phyloP scores from a whole-genome alignment of 176 grass and related monocot genomes.

The Bonia amplexicaulis region DNA sequence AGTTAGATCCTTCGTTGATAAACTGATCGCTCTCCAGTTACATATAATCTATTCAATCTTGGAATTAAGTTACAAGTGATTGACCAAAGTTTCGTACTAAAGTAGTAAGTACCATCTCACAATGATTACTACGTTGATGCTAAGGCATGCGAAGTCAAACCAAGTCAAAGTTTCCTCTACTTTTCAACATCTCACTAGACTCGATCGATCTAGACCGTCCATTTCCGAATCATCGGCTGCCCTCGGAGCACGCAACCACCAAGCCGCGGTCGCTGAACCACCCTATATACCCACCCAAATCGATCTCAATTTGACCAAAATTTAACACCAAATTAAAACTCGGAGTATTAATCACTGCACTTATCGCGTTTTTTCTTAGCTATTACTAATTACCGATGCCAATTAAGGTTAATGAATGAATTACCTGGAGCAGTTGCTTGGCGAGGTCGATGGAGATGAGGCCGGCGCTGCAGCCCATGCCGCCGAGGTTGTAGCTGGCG shows the following conservation, averaged over 20 bases:
- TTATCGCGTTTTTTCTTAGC: background rate
- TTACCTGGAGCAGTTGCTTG: slow-evolving; percentile 80
- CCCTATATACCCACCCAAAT: background rate
- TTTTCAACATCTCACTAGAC: background rate
- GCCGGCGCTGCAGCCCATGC: slow-evolving; percentile 86
- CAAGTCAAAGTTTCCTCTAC: background rate
- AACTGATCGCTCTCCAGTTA: too few species aligned
- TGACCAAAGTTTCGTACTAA: background rate
- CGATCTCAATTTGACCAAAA: background rate
- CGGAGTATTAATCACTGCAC: background rate
- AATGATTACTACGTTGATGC: background rate
- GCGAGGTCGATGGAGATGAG: slow-evolving; percentile 95
- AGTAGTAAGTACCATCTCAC: background rate
- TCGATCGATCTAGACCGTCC: background rate
- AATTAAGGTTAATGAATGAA: background rate
- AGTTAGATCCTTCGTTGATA: too few species aligned
- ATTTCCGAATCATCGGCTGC: background rate
- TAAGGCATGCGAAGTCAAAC: background rate
- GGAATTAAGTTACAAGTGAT: background rate
- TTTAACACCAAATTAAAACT: background rate
- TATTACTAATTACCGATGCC: background rate
- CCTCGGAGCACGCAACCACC: background rate
- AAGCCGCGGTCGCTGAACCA: background rate
- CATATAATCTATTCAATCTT: background rate
- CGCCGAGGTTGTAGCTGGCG: slow-evolving; percentile 73